Evolutionary conservation across 2,329 filamentous ascomycete genomes (phyloP).

Genomic region (Nothopassalora personata): DNA sequence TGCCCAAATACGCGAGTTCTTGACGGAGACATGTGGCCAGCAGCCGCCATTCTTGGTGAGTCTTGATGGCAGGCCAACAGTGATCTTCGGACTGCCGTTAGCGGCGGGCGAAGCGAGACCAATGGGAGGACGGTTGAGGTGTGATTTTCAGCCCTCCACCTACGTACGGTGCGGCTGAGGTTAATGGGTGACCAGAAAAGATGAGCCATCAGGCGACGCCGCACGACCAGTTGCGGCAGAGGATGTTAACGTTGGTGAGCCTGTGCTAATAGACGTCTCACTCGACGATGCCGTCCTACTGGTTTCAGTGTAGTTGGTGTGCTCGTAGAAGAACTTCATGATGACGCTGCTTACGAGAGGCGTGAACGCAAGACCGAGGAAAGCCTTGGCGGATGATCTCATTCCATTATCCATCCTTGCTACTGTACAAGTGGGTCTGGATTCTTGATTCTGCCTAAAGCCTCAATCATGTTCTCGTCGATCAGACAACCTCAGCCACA

Average conservation of each 20-base stretch:
- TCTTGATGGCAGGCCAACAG: not conserved
- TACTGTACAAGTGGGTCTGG: not conserved
- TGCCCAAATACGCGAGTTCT: too few species aligned
- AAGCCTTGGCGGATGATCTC: too few species aligned
- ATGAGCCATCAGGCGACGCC: not conserved
- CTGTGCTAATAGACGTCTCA: not conserved
- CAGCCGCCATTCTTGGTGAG: not conserved
- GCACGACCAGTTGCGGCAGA: not conserved
- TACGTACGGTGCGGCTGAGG: not conserved
- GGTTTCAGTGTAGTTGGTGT: slow-evolving; percentile 11
- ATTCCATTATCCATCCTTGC: not conserved
- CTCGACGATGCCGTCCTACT: not conserved
- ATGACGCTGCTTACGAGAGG: slow-evolving; percentile 4
- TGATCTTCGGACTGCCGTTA: not conserved
- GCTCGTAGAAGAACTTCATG: slow-evolving; percentile 30
- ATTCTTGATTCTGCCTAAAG: not conserved
- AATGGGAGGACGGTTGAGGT: not conserved
- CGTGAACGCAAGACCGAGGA: too few species aligned
- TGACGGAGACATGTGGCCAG: not conserved
- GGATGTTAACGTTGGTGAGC: not conserved
- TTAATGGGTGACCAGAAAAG: not conserved
- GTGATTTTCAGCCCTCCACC: not conserved
- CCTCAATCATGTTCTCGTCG: not conserved
- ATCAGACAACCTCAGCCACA: not conserved
- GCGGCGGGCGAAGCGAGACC: not conserved